Conservation (phyloP, 768 basidiomycete genomes). For the Lactarius trivialis region DNA sequence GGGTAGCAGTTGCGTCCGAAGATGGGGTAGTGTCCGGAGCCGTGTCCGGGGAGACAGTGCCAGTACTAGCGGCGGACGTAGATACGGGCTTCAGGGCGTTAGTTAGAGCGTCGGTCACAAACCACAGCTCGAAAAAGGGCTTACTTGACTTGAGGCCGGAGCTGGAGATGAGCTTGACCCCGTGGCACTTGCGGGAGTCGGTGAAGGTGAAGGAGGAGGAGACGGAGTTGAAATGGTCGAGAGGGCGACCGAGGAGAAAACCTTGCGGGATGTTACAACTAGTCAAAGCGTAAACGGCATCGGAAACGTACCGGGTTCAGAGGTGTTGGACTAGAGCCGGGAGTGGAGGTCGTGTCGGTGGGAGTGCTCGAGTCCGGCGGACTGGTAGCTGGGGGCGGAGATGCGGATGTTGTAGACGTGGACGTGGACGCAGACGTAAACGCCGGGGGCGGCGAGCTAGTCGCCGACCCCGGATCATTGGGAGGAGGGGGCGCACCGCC, state of each 20-base stretch:
- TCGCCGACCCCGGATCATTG: no score
- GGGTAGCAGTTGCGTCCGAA: conserved; percentile 22
- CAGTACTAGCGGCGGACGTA: conserved; percentile 24
- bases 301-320: neutral
- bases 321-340: neutral
- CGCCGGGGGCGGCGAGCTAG: neutral
- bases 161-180: neutral
- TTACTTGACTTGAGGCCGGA: neutral
- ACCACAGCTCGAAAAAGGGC: neutral
- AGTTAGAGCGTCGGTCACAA: neutral
- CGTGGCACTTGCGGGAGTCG: conserved; percentile 9
- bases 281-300: neutral
- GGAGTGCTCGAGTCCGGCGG: no score
- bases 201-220: conserved; percentile 7
- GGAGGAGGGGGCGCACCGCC: neutral
- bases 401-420: neutral
- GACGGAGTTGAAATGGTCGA: neutral
- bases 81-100: conserved; percentile 19
- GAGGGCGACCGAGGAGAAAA: neutral
- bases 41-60: conserved; percentile 5
- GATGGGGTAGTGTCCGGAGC: conserved; percentile 23
- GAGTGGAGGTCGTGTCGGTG: neutral
- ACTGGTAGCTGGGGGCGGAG: neutral
- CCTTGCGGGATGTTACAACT: neutral
- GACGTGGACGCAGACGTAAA: conserved; percentile 4